Base-by-base conservation (phyloP, 1,284 basidiomycete species). In the Naganishia sp. region DNA sequence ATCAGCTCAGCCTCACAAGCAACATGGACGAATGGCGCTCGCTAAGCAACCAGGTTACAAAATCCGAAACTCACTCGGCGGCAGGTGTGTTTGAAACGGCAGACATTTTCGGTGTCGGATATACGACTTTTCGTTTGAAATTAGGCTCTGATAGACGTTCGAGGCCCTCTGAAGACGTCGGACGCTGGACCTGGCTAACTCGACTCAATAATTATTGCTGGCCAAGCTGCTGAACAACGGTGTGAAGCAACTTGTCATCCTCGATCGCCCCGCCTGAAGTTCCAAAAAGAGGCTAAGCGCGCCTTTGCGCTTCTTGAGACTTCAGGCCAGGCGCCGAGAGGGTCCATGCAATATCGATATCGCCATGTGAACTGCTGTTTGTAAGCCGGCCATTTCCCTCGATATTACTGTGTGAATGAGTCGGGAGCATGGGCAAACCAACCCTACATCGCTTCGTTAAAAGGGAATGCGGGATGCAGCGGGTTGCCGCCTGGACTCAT, bases 251-350 rank as follows among this genome's bases (percentile, higher is more conserved):
- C 39, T 55, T 15, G 53, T 55, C 53, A 55, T 55, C 53, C 39
- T 39, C 53, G 53, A 55, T 55, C 53, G 53, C 31, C 25, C 15
- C 31, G 50, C 50, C 16, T n/a, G 31, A n/a, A 53, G 50, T 53
- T 50, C 53, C 53, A 55, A 55, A 55, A 55, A 55, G 53, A 36
- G 21, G 53, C 53, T 55, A 55, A 55, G 53, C 53, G 53, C 53
- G 10, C 31, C 21, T 39, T n/a, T 39, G 53, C 53, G 53, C 53
- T 55, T 55, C 53, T 55, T 39, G 36, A 13, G 36, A 39, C 36
- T 28, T 5, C 28, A 28, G 2, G 36, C 36, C 36, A 39, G 4
- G 36, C 36, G 36, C 36, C 13, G 36, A 9, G 13, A 9, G 13
- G 36, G 36, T 39, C 36, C 6, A 39, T 9, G 36, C 36, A 9